Base-by-base conservation (phyloP, 139 green algal species). In the Chlorella sp. region DNA sequence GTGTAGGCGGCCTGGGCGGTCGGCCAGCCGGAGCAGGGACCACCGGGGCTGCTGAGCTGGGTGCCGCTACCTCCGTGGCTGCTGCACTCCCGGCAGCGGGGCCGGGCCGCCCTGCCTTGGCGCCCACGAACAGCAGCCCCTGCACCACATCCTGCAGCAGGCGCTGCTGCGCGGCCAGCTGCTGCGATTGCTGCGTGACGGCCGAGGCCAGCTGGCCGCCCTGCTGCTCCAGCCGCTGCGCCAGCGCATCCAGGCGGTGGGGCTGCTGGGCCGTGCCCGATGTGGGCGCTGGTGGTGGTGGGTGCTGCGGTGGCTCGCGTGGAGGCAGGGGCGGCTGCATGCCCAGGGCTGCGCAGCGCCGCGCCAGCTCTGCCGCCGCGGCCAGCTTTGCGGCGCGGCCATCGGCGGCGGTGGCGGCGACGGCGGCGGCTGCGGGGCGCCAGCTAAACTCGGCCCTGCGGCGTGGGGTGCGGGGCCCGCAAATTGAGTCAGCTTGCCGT, bases 41-140 rank as follows among this genome's bases (percentile, higher is more conserved):
- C 15, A 13, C 23, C 9, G 69, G 12, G 69, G 38, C 20, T 69
- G 63, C 63, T 6, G 44, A 51, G 44, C 63, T 30, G 63, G 28
- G 28, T 36, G 38, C 69, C 15, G 38, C 69, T 57, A 21, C 2
- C 23, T 47, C 1, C 34, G 21, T 20, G 30, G 32, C 12, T 6
- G 11, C 39, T 15, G 11, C 39, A 60, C 39, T 23, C 11, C 44
- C 73, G 3, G 51, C 44, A 1, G 28, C 18, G 17, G 18, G 36
- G 51, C 21, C 17, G 11, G 47, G 21, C 7, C 28, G 7, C 3
- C 36, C 72, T 16, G 75, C 36, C 75, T 82, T 82, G 36, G 75
- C 75, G 17, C 75, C 51, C 4, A 85, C 68, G 72, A 73, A 85
- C 12, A 85, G 81, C 69, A 85, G 34, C 34, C 81, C 69, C 62